phyloP scores from a whole-genome alignment of 2,329 filamentous ascomycete species.

The Aureobasidium musti region DNA sequence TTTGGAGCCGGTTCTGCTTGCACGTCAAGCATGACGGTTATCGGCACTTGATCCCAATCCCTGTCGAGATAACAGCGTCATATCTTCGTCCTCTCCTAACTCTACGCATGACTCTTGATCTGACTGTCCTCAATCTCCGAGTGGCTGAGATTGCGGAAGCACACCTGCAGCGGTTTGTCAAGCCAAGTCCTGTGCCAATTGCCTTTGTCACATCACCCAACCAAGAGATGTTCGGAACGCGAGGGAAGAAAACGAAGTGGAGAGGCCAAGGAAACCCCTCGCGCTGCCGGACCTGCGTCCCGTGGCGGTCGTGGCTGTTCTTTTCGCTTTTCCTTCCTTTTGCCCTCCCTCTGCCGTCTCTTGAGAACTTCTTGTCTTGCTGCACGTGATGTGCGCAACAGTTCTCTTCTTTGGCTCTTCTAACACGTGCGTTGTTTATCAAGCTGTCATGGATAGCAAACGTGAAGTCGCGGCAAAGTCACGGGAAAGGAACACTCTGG shows the following conservation, averaged over 20 bases:
- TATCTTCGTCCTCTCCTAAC: background rate
- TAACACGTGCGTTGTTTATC: background rate
- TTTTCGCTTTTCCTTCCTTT: background rate
- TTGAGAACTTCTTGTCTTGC: background rate
- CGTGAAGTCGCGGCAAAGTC: background rate
- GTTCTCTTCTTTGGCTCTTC: background rate
- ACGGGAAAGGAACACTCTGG: background rate
- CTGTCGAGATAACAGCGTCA: constrained; percentile 6
- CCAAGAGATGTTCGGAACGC: background rate
- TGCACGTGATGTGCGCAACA: constrained; percentile 10
- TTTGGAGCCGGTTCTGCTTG: background rate
- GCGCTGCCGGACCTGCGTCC: constrained; percentile 15
- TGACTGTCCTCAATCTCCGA: constrained; percentile 16
- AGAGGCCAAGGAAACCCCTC: background rate
- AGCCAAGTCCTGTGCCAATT: constrained; percentile 22
- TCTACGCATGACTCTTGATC: constrained; percentile 18
- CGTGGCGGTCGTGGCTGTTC: background rate
- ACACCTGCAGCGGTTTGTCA: constrained; percentile 20
- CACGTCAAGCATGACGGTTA: constrained; percentile 15
- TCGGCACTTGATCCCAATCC: constrained; percentile 12
- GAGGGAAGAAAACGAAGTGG: background rate
- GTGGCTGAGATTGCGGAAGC: constrained; percentile 15
- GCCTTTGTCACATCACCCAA: background rate
- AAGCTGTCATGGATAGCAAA: constrained; percentile 18
- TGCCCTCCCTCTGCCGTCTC: background rate